phyloP scores from a whole-genome alignment of 306 rosid genomes.

The Lotus japonicus region DNA sequence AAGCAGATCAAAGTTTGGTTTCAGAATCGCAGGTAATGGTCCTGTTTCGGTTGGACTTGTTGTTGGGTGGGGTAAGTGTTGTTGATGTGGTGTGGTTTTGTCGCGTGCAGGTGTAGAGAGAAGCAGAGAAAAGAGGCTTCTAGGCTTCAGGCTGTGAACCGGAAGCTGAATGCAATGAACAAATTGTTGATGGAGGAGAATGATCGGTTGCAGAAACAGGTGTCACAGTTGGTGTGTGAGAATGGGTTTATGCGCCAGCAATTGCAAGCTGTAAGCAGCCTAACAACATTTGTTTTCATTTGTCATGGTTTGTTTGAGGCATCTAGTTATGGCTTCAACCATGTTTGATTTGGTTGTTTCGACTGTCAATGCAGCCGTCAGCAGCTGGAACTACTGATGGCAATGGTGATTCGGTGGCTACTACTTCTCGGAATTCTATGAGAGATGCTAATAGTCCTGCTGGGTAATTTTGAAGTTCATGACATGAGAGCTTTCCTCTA shows the following conservation, averaged over 20 bases:
- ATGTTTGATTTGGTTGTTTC: background rate
- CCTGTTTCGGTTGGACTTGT: background rate
- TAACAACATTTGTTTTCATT: slow-evolving; percentile 1
- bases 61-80: background rate
- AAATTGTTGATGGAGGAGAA: slow-evolving; percentile 96
- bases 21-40: slow-evolving; percentile 81
- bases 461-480: slow-evolving; percentile 54
- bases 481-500: slow-evolving; percentile 15
- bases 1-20: slow-evolving; percentile 99
- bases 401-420: slow-evolving; percentile 77
- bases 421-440: slow-evolving; percentile 59
- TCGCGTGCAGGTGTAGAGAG: slow-evolving; percentile 77
- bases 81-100: background rate
- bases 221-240: slow-evolving; percentile 86
- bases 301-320: background rate
- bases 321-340: background rate
- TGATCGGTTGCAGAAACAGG: slow-evolving; percentile 96
- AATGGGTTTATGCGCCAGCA: slow-evolving; percentile 95
- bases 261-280: slow-evolving; percentile 68
- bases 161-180: slow-evolving; percentile 88
- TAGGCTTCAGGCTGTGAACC: slow-evolving; percentile 83
- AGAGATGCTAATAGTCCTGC: slow-evolving; percentile 97
- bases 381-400: slow-evolving; percentile 67
- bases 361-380: slow-evolving; percentile 40
- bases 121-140: slow-evolving; percentile 97